Evolutionary conservation across 495 filamentous ascomycete species (phyloP).

Genomic region (Penicillium coprophilum): DNA sequence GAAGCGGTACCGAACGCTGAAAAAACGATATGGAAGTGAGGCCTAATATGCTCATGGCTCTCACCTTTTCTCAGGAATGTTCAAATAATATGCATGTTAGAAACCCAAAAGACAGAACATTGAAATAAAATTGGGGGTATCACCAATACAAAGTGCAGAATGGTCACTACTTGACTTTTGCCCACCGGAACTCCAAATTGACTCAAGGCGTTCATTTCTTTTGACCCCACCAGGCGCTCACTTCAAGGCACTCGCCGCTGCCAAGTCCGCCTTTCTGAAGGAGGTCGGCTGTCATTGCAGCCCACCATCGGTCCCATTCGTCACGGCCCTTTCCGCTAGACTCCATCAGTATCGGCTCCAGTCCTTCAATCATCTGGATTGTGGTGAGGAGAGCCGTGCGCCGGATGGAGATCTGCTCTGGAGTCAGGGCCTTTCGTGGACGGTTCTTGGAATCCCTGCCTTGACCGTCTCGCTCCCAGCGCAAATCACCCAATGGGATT

Average conservation of each 20-base stretch:
- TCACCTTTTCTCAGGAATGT: slow-evolving; percentile 13
- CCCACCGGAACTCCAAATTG: slow-evolving; percentile 30
- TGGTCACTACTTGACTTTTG: slow-evolving; percentile 32
- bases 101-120: slow-evolving; percentile 25
- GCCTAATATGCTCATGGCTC: slow-evolving; percentile 9
- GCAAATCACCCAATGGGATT: slow-evolving; percentile 79
- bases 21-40: slow-evolving; percentile 71
- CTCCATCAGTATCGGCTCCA: slow-evolving; percentile 82
- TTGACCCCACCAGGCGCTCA: slow-evolving; percentile 91
- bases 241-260: slow-evolving; percentile 87
- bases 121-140: slow-evolving; percentile 41
- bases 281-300: slow-evolving; percentile 81
- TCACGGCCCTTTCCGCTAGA: slow-evolving; percentile 81
- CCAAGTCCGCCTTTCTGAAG: slow-evolving; percentile 74
- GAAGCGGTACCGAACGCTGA: slow-evolving; percentile 87
- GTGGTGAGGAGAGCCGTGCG: slow-evolving; percentile 76
- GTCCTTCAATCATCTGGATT: slow-evolving; percentile 81
- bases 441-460: slow-evolving; percentile 41
- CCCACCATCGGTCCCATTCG: slow-evolving; percentile 91
- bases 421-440: slow-evolving; percentile 53
- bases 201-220: slow-evolving; percentile 51
- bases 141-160: slow-evolving; percentile 48
- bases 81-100: slow-evolving; percentile 19
- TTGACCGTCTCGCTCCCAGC: slow-evolving; percentile 76
- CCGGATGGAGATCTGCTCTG: slow-evolving; percentile 72